Conservation (phyloP, 352 stramenopile species). For the Phytophthora macrochlamydospora region DNA sequence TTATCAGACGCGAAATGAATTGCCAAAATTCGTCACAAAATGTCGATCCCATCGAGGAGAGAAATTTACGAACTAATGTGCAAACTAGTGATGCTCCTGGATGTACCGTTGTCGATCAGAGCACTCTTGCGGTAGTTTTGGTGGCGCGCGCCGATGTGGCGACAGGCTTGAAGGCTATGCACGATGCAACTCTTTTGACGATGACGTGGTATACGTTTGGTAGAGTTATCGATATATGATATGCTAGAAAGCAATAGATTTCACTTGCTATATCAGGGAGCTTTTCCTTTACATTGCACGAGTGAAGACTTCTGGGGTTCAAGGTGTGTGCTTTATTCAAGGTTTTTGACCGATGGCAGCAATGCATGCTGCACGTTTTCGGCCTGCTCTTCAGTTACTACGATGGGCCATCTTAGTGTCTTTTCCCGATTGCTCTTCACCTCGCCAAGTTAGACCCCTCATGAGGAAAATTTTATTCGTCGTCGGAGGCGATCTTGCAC, state of each 20-base stretch:
- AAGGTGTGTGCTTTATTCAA: constrained; percentile 14
- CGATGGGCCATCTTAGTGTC: constrained; percentile 9
- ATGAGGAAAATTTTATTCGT: neutral
- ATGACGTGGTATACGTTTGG: neutral
- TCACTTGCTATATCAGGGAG: neutral
- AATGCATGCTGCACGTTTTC: constrained; percentile 8
- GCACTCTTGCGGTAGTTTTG: neutral
- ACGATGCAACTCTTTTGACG: neutral
- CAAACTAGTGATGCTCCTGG: neutral
- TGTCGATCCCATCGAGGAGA: neutral
- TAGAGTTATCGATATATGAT: neutral
- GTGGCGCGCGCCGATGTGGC: neutral
- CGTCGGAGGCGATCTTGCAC: constrained; percentile 10
- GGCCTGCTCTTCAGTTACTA: constrained; percentile 13
- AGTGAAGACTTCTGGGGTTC: constrained; percentile 15
- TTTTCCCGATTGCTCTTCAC: constrained; percentile 15
- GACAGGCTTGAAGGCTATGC: neutral
- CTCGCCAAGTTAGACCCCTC: constrained; percentile 2
- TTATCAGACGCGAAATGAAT: neutral
- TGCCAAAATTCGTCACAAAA: neutral
- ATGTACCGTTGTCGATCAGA: neutral
- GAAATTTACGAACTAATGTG: neutral
- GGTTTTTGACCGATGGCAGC: neutral
- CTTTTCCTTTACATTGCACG: neutral
- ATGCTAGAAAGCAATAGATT: neutral